Evolutionary conservation across 257 asterid genomes (phyloP).

Genomic region (Petunia axillaris): DNA sequence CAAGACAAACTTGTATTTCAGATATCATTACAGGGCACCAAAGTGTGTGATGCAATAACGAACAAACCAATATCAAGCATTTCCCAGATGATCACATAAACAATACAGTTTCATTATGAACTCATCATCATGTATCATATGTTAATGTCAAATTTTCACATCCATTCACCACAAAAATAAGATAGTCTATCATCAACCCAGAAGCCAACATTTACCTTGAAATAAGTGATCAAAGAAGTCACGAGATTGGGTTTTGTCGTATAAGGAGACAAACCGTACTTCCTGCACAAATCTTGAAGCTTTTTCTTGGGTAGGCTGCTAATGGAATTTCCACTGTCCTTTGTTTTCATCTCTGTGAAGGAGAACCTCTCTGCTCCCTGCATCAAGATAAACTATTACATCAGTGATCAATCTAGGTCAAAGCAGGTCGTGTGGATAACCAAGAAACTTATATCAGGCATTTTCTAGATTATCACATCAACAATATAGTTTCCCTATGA

Average conservation of each 20-base stretch:
- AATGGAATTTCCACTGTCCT: slow-evolving; percentile 16
- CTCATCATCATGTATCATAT: slow-evolving; percentile 2
- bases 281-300: slow-evolving; percentile 34
- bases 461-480: slow-evolving; percentile 2
- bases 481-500: not conserved
- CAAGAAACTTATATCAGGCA: slow-evolving; percentile 1
- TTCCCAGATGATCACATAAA: not conserved
- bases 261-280: slow-evolving; percentile 30
- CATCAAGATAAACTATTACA: slow-evolving; percentile 2
- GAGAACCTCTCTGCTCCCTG: slow-evolving; percentile 22
- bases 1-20: slow-evolving; percentile 19
- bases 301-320: slow-evolving; percentile 25
- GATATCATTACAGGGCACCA: not conserved
- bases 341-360: slow-evolving; percentile 24
- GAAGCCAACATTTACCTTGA: slow-evolving; percentile 29
- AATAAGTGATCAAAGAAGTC: slow-evolving; percentile 28
- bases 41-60: not conserved
- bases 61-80: not conserved
- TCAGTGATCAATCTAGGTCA: slow-evolving; percentile 18
- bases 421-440: not conserved
- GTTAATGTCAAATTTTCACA: not conserved
- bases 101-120: not conserved
- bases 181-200: slow-evolving; percentile 12
- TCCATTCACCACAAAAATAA: not conserved
- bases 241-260: slow-evolving; percentile 30